Evolutionary conservation across 495 filamentous ascomycete genomes (phyloP).

Genomic region (Alectoria sarmentosa): DNA sequence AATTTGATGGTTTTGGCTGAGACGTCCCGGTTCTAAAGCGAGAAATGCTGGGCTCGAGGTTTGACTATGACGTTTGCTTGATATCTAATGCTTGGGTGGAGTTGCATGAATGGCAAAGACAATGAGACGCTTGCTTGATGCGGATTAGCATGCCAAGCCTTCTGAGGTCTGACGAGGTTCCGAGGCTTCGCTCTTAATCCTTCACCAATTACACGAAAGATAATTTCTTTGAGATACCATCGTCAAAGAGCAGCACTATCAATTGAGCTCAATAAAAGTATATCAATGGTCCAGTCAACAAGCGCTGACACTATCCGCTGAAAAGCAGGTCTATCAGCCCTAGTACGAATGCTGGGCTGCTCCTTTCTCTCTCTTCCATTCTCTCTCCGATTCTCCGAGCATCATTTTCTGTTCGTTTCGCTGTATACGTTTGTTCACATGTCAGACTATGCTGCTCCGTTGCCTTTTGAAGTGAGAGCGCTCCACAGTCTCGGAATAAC

Average conservation of each 20-base stretch:
- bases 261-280: too few species aligned
- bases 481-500: not conserved
- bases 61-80: not conserved
- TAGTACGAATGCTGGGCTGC: not conserved
- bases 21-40: not conserved
- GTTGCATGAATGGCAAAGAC: not conserved
- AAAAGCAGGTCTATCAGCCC: not conserved
- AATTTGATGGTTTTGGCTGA: not conserved
- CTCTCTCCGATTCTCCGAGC: not conserved
- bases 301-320: not conserved
- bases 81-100: not conserved
- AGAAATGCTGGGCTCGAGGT: not conserved
- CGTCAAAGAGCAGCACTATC: too few species aligned
- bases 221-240: too few species aligned
- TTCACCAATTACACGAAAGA: too few species aligned
- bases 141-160: not conserved
- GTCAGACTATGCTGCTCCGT: not conserved
- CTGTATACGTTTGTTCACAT: not conserved
- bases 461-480: not conserved
- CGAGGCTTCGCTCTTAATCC: too few species aligned
- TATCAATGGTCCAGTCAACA: not conserved
- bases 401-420: not conserved
- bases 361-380: not conserved
- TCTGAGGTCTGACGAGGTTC: too few species aligned
- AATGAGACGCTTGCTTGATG: not conserved